Base-by-base conservation (phyloP, 805 yeast genomes). In the Saturnispora besseyi region DNA sequence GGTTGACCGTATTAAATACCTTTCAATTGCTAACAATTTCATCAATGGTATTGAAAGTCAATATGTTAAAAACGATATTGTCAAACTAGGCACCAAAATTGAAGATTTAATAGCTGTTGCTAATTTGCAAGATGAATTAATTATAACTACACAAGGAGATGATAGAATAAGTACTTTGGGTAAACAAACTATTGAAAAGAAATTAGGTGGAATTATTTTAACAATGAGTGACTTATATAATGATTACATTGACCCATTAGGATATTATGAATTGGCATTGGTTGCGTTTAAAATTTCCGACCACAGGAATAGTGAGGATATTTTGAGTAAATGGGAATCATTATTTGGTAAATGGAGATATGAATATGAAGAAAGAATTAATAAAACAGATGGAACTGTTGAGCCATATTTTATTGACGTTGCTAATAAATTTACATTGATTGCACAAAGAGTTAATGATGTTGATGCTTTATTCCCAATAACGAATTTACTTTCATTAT, bases 21-120 rank as follows among this genome's bases (percentile, higher is more conserved):
- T 93, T 49, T 87, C 97, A 1, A 77, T 97, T 57, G 97, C 97
- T 1, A 85, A 84, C 64, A 96, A 96, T 3, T 89, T 87, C 70
- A 85, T 96, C 64, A 87, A 87, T 61, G 84, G 96, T 64, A 81
- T 77, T 42, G 80, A 89, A 54, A 84, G 91, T 26, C 87, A 91
- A 30, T 77, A 75, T 51, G 74, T 82, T 60, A 76, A 91, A 57
- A 95, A 86, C 59, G 80, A 81, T 53, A 82, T 88, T 76, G 78
- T 82, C 29, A 81, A 79, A 58, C 70, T 91, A 51, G 75, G 87
- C 1, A 72, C 80, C 10, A 71, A 76, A 57, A 84, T 90, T 36
- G 84, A 81, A 56, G 96, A 89, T 60, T 76, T 86, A 46, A 78
- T 89, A 59, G 93, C 86, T 41, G 93, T 91, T 33, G 93, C 96